Percentiles rank a stretch among this genome's conserved stretches.
Evolutionary conservation across 331 rosid species (phyloP).

Genomic region (Quercus lobata): DNA sequence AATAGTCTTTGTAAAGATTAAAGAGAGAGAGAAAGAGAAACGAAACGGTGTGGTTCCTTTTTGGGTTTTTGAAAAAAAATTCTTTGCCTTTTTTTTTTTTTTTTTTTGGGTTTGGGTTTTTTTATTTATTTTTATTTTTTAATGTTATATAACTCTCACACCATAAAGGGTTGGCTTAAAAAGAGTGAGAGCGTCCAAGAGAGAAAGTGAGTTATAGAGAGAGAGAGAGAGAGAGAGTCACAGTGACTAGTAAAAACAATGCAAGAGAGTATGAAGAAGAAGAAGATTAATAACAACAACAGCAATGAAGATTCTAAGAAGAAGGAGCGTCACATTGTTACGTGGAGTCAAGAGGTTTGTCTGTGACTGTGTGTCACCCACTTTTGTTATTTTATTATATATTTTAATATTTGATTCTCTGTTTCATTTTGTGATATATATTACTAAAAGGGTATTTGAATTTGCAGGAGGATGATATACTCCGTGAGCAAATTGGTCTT

Average conservation of each 20-base stretch:
- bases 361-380: too few relatives aligned
- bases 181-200: conserved; percentile 67
- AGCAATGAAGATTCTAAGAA: conserved; percentile 75
- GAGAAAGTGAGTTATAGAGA: conserved; percentile 5
- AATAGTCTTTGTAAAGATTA: conserved; percentile 50
- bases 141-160: conserved; percentile 18
- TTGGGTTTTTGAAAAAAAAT: not conserved
- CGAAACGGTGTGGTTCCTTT: conserved; percentile 38
- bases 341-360: conserved; percentile 90
- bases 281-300: conserved; percentile 26
- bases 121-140: not conserved
- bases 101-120: not conserved
- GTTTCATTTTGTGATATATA: conserved; percentile 16
- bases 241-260: conserved; percentile 31
- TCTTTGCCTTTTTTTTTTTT: not conserved
- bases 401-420: not conserved
- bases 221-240: conserved; percentile 20
- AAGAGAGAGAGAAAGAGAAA: conserved; percentile 48
- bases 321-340: conserved; percentile 99
- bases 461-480: conserved; percentile 95
- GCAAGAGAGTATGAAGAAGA: conserved; percentile 57
- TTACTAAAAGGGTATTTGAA: conserved; percentile 26
- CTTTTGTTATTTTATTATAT: not conserved
- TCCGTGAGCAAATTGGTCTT: conserved; percentile 66
- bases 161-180: conserved; percentile 53